Evolutionary conservation across 345 rosid species (phyloP), one percentile per base, ranked within the genome.

Genomic region (Camelina neglecta): DNA sequence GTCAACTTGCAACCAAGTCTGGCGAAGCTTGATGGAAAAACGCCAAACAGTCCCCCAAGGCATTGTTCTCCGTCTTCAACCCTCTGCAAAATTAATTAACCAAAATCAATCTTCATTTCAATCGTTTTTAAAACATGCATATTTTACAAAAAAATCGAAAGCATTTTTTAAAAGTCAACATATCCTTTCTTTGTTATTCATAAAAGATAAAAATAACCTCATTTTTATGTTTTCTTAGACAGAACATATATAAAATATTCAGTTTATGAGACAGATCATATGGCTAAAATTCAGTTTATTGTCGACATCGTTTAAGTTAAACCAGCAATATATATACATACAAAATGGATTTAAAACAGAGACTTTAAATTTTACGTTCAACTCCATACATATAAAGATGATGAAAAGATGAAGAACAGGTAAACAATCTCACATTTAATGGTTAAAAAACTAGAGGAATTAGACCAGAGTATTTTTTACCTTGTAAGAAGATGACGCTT

Each of bases 401-500:
- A 12, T 12, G 5, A 44, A 13, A 44, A 35, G 42, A 35, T 59
- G 45, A 59, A 11, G 23, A 35, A 59, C 15, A 57, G 11, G 20
- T 39, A 9, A 55, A 24, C n/a, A 53, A 23, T 8, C 16, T 26
- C 26, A 4, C 44, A 58, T 58, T 33, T 5, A n/a, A n/a, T n/a
- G 23, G 62, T 31, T 8, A 35, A 33, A 5, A 58, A 33, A 5
- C 11, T 33, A 12, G 18, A 26, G n/a, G 36, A 55, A 26, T 1
- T 29, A 59, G 45, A 59, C 12, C 8, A 59, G 11, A 57, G 41
- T 58, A 58, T 2, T 33, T 33, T 58, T 10, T 59, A 59, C 63
- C 63, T 58, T 35, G 24, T 35, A 33, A 33, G 42, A 31, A 15
- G 42, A n/a, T 35, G 44, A 16, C 35, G 8, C 7, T 58, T 7